Conservation (phyloP, 2,329 filamentous ascomycete genomes). For the Fusarium transvaalense region DNA sequence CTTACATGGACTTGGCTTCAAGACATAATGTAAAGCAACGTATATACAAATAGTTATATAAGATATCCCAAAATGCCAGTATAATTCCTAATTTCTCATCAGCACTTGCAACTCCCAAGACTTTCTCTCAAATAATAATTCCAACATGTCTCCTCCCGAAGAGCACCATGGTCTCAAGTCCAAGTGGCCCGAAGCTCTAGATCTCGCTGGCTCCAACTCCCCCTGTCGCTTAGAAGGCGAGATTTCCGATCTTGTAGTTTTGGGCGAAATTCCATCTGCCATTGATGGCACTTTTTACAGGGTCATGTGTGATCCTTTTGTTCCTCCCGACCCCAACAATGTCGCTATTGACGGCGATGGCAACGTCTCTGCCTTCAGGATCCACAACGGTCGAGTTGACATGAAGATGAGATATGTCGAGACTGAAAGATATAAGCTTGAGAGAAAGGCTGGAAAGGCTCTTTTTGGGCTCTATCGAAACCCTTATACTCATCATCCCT, state of each 20-base stretch:
- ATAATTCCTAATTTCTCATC: too few relatives aligned
- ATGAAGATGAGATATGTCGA: conserved; percentile 56
- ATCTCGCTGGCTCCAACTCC: not conserved
- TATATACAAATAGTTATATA: too few relatives aligned
- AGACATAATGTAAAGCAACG: too few relatives aligned
- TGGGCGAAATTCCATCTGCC: conserved; percentile 37
- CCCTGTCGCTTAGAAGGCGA: conserved; percentile 8
- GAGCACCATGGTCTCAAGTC: conserved; percentile 1
- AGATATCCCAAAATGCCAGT: too few relatives aligned
- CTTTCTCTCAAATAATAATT: too few relatives aligned
- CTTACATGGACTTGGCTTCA: too few relatives aligned
- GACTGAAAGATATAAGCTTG: conserved; percentile 56
- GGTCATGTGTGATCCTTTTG: conserved; percentile 58
- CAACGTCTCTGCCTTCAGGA: conserved; percentile 54
- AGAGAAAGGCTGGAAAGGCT: conserved; percentile 53
- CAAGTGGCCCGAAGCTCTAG: not conserved
- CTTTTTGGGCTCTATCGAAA: conserved; percentile 29
- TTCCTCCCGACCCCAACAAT: conserved; percentile 51
- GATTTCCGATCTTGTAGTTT: conserved; percentile 26
- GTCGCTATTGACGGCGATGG: conserved; percentile 58
- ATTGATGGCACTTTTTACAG: conserved; percentile 47
- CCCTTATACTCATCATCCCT: conserved; percentile 25
- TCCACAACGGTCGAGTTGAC: conserved; percentile 51
- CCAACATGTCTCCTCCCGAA: not conserved
- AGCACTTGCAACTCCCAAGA: too few relatives aligned